Conservation (phyloP, 306 rosid species). For the Herpetospermum pedunculosum region DNA sequence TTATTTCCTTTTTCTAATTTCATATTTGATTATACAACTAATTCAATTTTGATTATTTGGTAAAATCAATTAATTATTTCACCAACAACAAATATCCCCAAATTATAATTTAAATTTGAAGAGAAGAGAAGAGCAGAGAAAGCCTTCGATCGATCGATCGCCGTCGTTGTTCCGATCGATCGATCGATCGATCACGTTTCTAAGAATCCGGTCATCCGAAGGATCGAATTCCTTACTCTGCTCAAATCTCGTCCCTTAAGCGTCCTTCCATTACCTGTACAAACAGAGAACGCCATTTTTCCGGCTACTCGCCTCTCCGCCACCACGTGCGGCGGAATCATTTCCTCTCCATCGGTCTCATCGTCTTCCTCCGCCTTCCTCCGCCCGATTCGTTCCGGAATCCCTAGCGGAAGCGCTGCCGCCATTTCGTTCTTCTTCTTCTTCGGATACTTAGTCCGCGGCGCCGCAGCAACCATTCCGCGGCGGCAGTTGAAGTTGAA, state of each 20-base stretch:
- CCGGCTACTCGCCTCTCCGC: conserved; percentile 39
- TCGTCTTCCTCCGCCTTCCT: conserved; percentile 13
- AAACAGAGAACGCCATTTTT: conserved; percentile 65
- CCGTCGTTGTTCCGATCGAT: not conserved
- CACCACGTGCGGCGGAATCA: conserved; percentile 75
- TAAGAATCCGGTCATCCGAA: conserved; percentile 82
- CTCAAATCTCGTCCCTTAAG: conserved; percentile 88
- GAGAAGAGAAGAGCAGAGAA: too few species aligned
- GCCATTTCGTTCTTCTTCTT: not conserved
- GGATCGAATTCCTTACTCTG: conserved; percentile 66
- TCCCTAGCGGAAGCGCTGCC: conserved; percentile 44
- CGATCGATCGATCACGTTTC: conserved; percentile 29
- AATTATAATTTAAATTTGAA: too few species aligned
- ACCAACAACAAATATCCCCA: too few species aligned
- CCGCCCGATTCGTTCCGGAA: conserved; percentile 25
- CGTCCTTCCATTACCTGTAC: conserved; percentile 73
- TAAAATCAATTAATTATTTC: too few species aligned
- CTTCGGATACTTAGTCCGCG: not conserved
- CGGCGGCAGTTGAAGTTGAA: conserved; percentile 5
- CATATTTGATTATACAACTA: too few species aligned
- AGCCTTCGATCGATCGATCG: too few species aligned
- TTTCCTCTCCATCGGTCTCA: conserved; percentile 21
- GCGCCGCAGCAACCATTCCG: not conserved
- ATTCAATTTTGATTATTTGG: too few species aligned
- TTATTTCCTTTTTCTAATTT: too few species aligned